These are phyloP conservation scores for Amanita rubescens DNA, from an alignment of 768 basidiomycete species.

Conservation along the genomic window DNA sequence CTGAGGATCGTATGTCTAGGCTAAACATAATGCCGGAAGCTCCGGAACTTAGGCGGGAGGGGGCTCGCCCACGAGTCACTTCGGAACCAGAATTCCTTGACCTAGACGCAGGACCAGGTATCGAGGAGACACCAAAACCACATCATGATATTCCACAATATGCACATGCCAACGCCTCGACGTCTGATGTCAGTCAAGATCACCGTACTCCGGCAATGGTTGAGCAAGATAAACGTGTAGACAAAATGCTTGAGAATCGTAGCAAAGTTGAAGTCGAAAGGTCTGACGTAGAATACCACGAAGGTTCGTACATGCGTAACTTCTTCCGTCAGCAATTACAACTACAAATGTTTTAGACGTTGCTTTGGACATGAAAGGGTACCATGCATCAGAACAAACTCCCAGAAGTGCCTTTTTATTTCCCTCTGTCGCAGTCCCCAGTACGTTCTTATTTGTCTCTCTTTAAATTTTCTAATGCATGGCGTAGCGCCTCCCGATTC, in stretches of 20 bases:
- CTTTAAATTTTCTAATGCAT: constrained; percentile 1
- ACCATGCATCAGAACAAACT: constrained; percentile 40
- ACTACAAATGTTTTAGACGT: constrained; percentile 44
- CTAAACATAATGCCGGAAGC: no score
- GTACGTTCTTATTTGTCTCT: neutral
- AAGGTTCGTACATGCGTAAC: neutral
- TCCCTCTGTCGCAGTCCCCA: neutral
- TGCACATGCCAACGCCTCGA: neutral
- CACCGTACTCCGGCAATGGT: constrained; percentile 24
- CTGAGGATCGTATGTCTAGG: constrained; percentile 7
- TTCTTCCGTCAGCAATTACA: neutral
- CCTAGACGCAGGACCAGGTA: constrained; percentile 47
- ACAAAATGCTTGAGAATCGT: constrained; percentile 28
- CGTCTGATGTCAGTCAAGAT: neutral
- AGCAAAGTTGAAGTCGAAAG: neutral
- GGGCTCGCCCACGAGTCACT: constrained; percentile 11
- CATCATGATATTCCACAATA: constrained; percentile 19
- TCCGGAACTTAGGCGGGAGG: constrained; percentile 11
- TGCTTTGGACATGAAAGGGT: constrained; percentile 78
- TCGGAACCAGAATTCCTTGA: constrained; percentile 82
- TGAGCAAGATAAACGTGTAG: constrained; percentile 36
- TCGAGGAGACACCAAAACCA: constrained; percentile 26
- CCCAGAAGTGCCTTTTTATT: constrained; percentile 22
- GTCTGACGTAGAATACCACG: constrained; percentile 39
- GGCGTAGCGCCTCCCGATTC: constrained; percentile 9